phyloP scores from a whole-genome alignment of 176 grass and related monocot species.

The Raddia guianensis region DNA sequence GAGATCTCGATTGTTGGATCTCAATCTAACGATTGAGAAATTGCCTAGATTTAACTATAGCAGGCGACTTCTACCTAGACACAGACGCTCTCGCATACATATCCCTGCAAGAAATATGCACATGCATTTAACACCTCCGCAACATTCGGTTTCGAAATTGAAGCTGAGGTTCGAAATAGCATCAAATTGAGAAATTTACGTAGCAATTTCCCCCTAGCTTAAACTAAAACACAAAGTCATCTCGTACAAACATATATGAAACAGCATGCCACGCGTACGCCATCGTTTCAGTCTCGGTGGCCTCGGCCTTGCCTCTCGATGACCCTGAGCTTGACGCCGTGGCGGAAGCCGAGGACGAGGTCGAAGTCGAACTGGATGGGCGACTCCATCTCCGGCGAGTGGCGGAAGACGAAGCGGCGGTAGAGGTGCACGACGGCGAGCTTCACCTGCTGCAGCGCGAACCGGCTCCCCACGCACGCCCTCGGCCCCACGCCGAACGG shows the following conservation, averaged over 20 bases:
- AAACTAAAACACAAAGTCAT: background rate
- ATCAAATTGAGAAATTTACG: background rate
- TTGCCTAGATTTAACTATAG: too few species aligned
- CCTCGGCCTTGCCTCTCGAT: constrained; percentile 27
- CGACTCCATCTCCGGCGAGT: constrained; percentile 76
- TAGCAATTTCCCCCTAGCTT: background rate
- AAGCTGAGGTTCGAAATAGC: background rate
- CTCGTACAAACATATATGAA: background rate
- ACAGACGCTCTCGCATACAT: background rate
- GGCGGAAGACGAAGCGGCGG: constrained; percentile 68
- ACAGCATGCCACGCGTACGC: background rate
- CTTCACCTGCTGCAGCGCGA: constrained; percentile 91
- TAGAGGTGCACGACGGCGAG: constrained; percentile 75
- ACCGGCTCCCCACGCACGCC: constrained; percentile 86
- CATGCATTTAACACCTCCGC: background rate
- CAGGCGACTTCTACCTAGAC: too few species aligned
- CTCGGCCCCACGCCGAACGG: constrained; percentile 80
- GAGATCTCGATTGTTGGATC: too few species aligned
- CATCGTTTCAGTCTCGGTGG: background rate
- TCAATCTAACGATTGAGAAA: too few species aligned
- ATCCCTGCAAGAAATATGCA: background rate
- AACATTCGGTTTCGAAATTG: background rate
- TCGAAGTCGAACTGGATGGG: constrained; percentile 87
- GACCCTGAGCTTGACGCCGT: constrained; percentile 77
- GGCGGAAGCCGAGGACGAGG: constrained; percentile 80